Evolutionary conservation across 345 rosid species (phyloP).

Genomic region (Eucalyptus decipiens): DNA sequence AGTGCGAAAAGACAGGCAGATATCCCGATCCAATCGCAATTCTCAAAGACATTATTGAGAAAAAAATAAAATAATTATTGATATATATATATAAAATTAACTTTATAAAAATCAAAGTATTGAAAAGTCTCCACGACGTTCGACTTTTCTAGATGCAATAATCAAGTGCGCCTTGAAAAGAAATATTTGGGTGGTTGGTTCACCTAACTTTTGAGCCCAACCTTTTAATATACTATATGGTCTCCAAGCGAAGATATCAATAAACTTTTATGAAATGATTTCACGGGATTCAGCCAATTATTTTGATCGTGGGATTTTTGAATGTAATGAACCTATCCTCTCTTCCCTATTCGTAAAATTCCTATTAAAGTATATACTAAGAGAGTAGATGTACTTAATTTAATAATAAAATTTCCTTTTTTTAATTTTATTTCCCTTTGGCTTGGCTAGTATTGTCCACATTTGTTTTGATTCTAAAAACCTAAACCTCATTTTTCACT

Average conservation of each 20-base stretch:
- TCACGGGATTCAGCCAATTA: fast-evolving
- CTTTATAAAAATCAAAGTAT: not conserved
- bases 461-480: not conserved
- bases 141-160: not conserved
- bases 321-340: no score
- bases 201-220: not conserved
- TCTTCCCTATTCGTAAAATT: no score
- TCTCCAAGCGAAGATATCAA: not conserved
- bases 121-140: not conserved
- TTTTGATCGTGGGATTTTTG: fast-evolving
- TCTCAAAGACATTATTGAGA: not conserved
- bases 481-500: not conserved
- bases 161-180: not conserved
- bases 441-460: not conserved
- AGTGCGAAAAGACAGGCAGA: not conserved
- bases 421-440: not conserved
- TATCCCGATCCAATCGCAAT: not conserved
- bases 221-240: not conserved
- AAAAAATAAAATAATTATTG: not conserved
- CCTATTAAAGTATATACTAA: fast-evolving
- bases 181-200: not conserved
- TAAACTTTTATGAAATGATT: no score
- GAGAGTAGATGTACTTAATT: not conserved
- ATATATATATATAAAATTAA: not conserved
- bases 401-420: not conserved